Evolutionary conservation across 2,329 filamentous ascomycete species (phyloP), one percentile per base, ranked within the genome.

Genomic region (Trichoderma simmonsii): DNA sequence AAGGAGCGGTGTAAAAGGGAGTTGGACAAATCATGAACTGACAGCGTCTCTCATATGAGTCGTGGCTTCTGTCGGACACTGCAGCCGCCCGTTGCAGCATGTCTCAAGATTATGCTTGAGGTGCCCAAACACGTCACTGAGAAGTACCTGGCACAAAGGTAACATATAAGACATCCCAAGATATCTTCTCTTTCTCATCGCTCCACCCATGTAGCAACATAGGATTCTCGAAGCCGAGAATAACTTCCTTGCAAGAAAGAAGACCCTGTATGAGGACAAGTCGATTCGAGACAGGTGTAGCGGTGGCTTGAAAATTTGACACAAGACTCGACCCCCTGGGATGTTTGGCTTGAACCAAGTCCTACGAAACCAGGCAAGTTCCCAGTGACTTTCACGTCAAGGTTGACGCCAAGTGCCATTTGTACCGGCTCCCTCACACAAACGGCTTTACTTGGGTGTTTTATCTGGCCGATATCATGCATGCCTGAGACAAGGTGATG

Each of bases 71-170:
- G 57, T 70, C 9, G 56, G 28, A 70, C 67, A 18, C 67, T 62
- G 67, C 57, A 62, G 39, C 28, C 21, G 67, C 57, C 67, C 67
- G 57, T 62, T 62, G 67, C 67, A 70, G 57, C 57, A 70, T 70
- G 67, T 62, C 67, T 70, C 67, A 70, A 70, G 57, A 70, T 70
- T 62, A 62, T 70, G 67, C 67, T 62, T 43, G 39, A 43, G 39
- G 39, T 43, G 60, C 6, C 39, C 14, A 24, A 62, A 70, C 56
- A 59, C 56, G 57, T 62, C 56, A 70, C 59, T 32, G 67, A 54
- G 12, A 56, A 28, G 67, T 54, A 54, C 36, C 21, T 51, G 28
- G 18, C 28, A 34, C 56, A 62, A 15, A 36, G 43, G 57, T 70
- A 70, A 61, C 67, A 36, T 54, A 36, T 36, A 34, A 43, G 8